These are phyloP conservation scores for Crithidia expoeki DNA, from an alignment of 208 protist genomes.

Conservation along the genomic window DNA sequence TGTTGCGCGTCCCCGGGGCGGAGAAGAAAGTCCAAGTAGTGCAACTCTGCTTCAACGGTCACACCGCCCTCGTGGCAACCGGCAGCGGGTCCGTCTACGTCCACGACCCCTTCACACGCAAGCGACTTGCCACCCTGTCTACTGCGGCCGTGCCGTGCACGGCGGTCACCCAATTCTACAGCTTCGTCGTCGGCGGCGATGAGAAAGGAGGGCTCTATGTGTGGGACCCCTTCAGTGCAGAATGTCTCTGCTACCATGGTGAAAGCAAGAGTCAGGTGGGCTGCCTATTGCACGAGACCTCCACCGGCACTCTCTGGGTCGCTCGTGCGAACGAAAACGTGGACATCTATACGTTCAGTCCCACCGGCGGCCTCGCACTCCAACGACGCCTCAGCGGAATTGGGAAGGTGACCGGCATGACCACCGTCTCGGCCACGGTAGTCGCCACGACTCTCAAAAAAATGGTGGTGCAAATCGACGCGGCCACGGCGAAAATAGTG, in stretches of 20 bases:
- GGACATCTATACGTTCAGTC: constrained; percentile 60
- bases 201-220: constrained; percentile 53
- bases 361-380: constrained; percentile 18
- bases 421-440: constrained; percentile 63
- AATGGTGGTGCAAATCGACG: constrained; percentile 51
- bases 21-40: constrained; percentile 51
- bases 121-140: constrained; percentile 41
- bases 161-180: constrained; percentile 51
- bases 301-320: constrained; percentile 70
- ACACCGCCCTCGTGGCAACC: constrained; percentile 48
- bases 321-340: constrained; percentile 57
- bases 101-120: constrained; percentile 48
- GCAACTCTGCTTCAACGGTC: constrained; percentile 62
- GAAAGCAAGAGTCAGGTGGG: constrained; percentile 49
- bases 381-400: constrained; percentile 31
- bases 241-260: constrained; percentile 39
- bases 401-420: constrained; percentile 56
- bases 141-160: constrained; percentile 48
- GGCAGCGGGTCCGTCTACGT: constrained; percentile 53
- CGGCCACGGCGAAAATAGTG: constrained; percentile 38
- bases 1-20: constrained; percentile 36
- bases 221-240: constrained; percentile 49
- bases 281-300: constrained; percentile 55
- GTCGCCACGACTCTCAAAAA: constrained; percentile 58
- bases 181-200: constrained; percentile 66